Percentiles rank a stretch among this genome's conserved stretches.
Evolutionary conservation across 2,329 filamentous ascomycete species (phyloP).

Genomic region (Microdochium paspali): DNA sequence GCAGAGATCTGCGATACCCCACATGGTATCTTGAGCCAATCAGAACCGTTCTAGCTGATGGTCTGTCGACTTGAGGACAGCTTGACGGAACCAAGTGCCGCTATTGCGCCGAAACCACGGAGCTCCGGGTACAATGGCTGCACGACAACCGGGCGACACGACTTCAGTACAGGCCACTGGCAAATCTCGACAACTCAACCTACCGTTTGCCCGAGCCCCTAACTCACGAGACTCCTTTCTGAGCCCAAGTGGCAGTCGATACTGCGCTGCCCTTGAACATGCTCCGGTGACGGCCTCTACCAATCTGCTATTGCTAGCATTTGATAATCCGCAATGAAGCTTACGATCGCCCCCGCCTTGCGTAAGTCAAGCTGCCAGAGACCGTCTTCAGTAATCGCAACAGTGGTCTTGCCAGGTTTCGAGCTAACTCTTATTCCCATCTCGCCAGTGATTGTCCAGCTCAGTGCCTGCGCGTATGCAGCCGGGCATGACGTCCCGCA

Average conservation of each 20-base stretch:
- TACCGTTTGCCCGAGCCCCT: background rate
- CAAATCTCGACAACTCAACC: background rate
- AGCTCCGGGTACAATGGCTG: background rate
- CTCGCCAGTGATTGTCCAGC: conserved; percentile 11
- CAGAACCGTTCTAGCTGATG: background rate
- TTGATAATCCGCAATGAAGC: conserved; percentile 14
- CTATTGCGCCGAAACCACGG: background rate
- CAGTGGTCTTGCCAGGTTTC: conserved; percentile 2
- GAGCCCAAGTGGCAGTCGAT: background rate
- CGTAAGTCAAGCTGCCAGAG: conserved; percentile 11
- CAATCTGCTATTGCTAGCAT: background rate
- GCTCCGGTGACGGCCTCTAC: background rate
- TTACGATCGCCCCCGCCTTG: conserved; percentile 18
- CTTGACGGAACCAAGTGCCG: conserved; percentile 1
- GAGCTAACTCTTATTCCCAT: conserved; percentile 15
- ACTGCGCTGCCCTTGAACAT: background rate
- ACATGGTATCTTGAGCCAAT: no score
- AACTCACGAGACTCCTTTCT: background rate
- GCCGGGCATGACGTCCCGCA: conserved; percentile 7
- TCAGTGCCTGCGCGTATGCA: conserved; percentile 8
- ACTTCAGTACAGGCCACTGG: background rate
- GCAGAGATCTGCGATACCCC: no score
- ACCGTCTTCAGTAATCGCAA: background rate
- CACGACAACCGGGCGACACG: background rate
- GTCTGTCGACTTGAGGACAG: conserved; percentile 4